A percentile compares a stretch with the other conserved stretches of the same genome.
These are phyloP conservation scores for Phyllosticta capitalensis DNA, from an alignment of 2,329 filamentous ascomycete species.

Conservation along the genomic window DNA sequence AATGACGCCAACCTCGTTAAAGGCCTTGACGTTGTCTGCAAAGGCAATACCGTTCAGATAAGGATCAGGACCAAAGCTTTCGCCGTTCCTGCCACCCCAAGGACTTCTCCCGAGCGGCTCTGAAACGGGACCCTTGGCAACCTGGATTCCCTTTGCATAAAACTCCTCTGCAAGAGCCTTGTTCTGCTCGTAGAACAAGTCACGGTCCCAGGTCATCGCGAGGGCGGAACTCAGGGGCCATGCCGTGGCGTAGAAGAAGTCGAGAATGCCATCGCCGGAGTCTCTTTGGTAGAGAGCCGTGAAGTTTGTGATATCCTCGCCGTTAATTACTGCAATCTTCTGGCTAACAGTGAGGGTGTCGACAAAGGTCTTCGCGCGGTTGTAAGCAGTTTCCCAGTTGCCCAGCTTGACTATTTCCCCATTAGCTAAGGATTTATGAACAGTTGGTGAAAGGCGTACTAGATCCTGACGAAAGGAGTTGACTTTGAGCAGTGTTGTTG, in stretches of 20 bases:
- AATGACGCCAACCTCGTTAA: constrained; percentile 48
- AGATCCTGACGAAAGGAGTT: too few species aligned
- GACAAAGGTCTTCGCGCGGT: constrained; percentile 3
- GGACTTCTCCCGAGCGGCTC: constrained; percentile 8
- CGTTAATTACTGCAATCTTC: constrained; percentile 7
- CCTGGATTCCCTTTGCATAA: constrained; percentile 7
- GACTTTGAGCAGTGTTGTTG: neutral
- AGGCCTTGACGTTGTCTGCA: constrained; percentile 3
- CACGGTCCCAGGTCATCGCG: constrained; percentile 10
- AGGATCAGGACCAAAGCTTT: constrained; percentile 1
- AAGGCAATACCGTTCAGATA: constrained; percentile 10
- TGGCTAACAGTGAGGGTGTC: constrained; percentile 3
- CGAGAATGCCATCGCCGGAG: constrained; percentile 7
- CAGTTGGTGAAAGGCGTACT: too few species aligned
- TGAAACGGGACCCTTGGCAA: constrained; percentile 8
- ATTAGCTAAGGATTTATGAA: too few species aligned
- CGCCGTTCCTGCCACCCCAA: constrained; percentile 9
- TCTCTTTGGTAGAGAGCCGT: constrained; percentile 9
- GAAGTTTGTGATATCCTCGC: constrained; percentile 7
- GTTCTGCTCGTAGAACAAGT: constrained; percentile 3
- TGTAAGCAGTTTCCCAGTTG: constrained; percentile 8
- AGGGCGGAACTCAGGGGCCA: constrained; percentile 7
- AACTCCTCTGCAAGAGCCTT: constrained; percentile 7
- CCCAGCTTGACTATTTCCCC: constrained; percentile 5
- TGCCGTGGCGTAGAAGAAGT: constrained; percentile 7